Base-by-base conservation (phyloP, 179 eudicot genomes). In the Carnegiea gigantea region DNA sequence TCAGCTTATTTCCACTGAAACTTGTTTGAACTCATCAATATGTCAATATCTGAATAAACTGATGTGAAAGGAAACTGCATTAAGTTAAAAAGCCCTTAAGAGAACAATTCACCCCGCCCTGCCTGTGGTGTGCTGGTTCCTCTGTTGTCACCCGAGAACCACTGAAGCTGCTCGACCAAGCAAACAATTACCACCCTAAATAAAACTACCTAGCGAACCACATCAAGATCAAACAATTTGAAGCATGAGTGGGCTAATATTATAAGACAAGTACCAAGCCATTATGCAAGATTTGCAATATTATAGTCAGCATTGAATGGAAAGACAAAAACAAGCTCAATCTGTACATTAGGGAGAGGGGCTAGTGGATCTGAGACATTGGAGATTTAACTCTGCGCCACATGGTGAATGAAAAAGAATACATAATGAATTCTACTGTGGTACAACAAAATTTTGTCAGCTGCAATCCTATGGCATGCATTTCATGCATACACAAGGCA, bases 381-480 rank as follows among this genome's bases (percentile, higher is more conserved):
- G 30, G 17, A 11, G 33, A 75, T 68, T 57, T 81, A 36, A 74
- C 77, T 84, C 73, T 84, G 68, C 77, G 78, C 54, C 79, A 78
- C 79, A 78, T 11, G 53, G 18, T 54, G 77, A 82, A 82, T 26
- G 40, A 26, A 70, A 82, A 82, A 82, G 36, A 49, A 57, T 80
- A 74, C 76, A 78, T 38, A 78, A 75, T 75, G 77, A 38, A 82
- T 65, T 30, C 79, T 62, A 79, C 14, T 76, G 82, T 79, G 81
- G 77, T 82, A 70, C 70, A 73, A 75, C 80, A 70, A 82, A 74
- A 72, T 17, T 24, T 46, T 73, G 57, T 20, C 24, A 46, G 74
- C 75, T 57, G 72, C 17, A 68, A 75, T 68, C 49, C 40, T 59
- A 70, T 6, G 28, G 79, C 70, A 74, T 74, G 84, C 80, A 70